phyloP scores from a whole-genome alignment of 768 basidiomycete species.

The Serendipita sp. region DNA sequence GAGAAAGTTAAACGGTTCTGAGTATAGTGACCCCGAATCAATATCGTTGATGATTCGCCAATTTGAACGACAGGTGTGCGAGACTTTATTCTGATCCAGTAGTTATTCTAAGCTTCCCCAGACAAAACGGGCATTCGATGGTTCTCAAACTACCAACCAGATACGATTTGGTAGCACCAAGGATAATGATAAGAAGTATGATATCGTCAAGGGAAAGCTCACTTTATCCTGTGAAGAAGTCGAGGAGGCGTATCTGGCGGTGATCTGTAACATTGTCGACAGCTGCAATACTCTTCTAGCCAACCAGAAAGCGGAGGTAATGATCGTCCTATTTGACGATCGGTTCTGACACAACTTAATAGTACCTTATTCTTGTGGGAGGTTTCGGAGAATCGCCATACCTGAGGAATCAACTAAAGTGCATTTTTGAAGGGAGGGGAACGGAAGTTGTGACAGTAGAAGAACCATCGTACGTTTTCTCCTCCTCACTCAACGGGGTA shows the following conservation, averaged over 20 bases:
- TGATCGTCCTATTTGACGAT: not conserved
- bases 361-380: not conserved
- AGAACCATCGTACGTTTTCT: not conserved
- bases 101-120: not conserved
- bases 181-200: slow-evolving; percentile 4
- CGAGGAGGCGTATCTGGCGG: not conserved
- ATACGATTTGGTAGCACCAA: not conserved
- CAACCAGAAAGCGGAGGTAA: not conserved
- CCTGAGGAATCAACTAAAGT: not conserved
- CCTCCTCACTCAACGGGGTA: too few species aligned
- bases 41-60: not conserved
- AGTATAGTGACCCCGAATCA: not conserved
- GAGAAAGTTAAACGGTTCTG: too few species aligned
- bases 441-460: not conserved
- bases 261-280: not conserved
- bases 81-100: not conserved
- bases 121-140: slow-evolving; percentile 8
- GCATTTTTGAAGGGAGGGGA: not conserved
- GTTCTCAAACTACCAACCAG: not conserved
- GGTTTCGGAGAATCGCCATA: not conserved
- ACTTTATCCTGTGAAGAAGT: not conserved
- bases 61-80: too few species aligned
- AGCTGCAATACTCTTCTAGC: not conserved
- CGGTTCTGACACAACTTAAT: not conserved
- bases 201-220: not conserved